Conservation (phyloP, 192 early-diverging fungal genomes). For the Gamsiella multidivaricata region DNA sequence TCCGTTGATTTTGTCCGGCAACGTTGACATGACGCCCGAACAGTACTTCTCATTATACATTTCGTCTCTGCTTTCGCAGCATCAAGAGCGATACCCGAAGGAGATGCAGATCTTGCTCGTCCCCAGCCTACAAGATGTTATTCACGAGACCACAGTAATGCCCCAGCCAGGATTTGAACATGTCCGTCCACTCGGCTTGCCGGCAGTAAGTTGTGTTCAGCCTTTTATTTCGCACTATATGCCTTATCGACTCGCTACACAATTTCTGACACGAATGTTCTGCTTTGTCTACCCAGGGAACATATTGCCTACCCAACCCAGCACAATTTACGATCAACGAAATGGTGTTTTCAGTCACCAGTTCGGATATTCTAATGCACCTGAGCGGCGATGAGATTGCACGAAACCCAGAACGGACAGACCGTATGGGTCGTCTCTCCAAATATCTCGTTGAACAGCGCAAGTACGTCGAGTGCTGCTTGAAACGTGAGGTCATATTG, state of each 20-base stretch:
- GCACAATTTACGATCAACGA: constrained; percentile 88
- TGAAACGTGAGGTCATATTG: too few relatives aligned
- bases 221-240: too few relatives aligned
- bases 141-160: constrained; percentile 77
- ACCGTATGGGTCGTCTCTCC: constrained; percentile 78
- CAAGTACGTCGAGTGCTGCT: constrained; percentile 56
- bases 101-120: constrained; percentile 72
- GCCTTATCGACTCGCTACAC: too few relatives aligned
- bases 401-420: constrained; percentile 51
- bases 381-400: constrained; percentile 76
- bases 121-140: constrained; percentile 81
- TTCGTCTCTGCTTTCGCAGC: constrained; percentile 62
- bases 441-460: constrained; percentile 85
- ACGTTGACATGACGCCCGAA: constrained; percentile 64
- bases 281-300: constrained; percentile 11
- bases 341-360: constrained; percentile 79
- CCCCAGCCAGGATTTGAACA: constrained; percentile 80
- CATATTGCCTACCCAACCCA: constrained; percentile 77
- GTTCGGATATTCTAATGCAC: constrained; percentile 80
- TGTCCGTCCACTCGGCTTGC: constrained; percentile 58
- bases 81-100: constrained; percentile 58
- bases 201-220: constrained; percentile 23
- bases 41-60: constrained; percentile 75
- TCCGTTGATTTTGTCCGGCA: constrained; percentile 65
- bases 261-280: not conserved